Evolutionary conservation across 2,329 filamentous ascomycete genomes (phyloP), one percentile per base, ranked within the genome.

Genomic region (Cylindrodendrum hubeiense): DNA sequence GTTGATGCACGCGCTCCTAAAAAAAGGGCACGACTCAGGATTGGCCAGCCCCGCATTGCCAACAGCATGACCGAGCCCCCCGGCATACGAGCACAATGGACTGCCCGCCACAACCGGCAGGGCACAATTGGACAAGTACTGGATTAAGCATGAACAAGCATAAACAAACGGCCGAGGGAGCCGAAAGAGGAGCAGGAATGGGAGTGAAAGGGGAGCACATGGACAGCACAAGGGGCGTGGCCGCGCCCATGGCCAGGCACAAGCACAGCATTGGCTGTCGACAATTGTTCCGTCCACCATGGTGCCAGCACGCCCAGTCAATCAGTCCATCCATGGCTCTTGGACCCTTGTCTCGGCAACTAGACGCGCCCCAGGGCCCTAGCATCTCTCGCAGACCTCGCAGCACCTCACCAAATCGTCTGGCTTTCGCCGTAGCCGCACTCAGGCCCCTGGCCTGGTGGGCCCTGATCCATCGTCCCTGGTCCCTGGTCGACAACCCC

Each of bases 281-380:
- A 60, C 54, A 54, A 65, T 66, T 71, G 58, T 65, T 58, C 60
- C 51, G 53, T 53, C 66, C 53, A 26, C 33, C 47, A 63, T 74
- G 69, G 66, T 69, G 67, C 61, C 50, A 73, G 68, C 44, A 24
- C 34, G 57, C 30, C 41, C 65, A 51, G 54, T 60, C 65, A 57
- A 72, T 74, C 72, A 73, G 71, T 71, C 69, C 65, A 74, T 73
- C 22, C 51, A 67, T 50, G 17, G 49, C 61, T 33, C 26, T 26
- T 30, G 26, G 19, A 56, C 61, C 62, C 67, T 63, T 50, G 60
- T 52, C 62, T 63, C 67, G 57, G 60, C 59, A 73, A 55, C 71
- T 66, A 68, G 60, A 69, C 51, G 56, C 56, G 62, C 65, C 63
- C 70, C 63, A 63, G 63, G 26, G 21, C 21, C 37, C 37, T 39